Conservation (phyloP, 2,329 filamentous ascomycete genomes). For the Paraphaeosphaeria minitans region DNA sequence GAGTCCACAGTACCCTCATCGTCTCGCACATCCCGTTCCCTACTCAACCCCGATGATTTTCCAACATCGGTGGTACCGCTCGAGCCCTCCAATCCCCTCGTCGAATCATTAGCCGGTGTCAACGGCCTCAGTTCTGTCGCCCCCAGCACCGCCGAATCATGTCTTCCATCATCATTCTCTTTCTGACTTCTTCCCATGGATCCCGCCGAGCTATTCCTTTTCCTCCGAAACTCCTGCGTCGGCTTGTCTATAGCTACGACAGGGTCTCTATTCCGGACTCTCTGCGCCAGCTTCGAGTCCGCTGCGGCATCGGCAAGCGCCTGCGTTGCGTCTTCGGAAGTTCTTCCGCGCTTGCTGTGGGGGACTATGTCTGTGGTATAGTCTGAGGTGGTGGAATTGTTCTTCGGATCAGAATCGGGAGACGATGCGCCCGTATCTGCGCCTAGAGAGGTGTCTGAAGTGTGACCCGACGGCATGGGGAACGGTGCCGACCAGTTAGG, state of each 20-base stretch:
- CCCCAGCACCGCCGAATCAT: neutral
- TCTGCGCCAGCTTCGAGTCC: neutral
- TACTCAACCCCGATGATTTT: neutral
- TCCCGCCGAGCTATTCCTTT: neutral
- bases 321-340: neutral
- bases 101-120: neutral
- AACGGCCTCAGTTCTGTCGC: neutral
- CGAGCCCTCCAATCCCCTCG: no score
- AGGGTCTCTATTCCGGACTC: neutral
- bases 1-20: neutral
- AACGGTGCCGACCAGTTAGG: neutral
- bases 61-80: neutral
- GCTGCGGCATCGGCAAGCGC: neutral
- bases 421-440: neutral
- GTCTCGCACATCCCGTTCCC: neutral
- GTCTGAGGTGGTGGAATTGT: neutral
- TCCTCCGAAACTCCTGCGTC: neutral
- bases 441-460: neutral
- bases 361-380: neutral
- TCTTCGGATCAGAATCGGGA: neutral
- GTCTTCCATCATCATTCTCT: neutral
- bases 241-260: conserved; percentile 2
- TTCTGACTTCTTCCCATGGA: neutral
- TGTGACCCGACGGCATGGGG: neutral
- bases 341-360: neutral